Evolutionary conservation across 73 alveolate species (phyloP), one percentile per base, ranked within the genome.

Genomic region (Paramecium biaurelia): DNA sequence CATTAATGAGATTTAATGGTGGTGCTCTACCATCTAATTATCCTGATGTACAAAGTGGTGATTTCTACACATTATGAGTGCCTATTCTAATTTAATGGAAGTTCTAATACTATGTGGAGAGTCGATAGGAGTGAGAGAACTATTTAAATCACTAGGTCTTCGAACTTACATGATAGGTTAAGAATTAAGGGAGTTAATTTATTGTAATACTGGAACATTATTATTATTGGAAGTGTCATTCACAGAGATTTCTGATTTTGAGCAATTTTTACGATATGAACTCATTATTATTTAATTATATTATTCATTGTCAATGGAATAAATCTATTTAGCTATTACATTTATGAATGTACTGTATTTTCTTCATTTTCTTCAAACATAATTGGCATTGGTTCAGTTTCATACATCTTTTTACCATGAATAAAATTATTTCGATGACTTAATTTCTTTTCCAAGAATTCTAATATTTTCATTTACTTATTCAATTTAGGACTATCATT

Each of bases 71-170:
- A 63, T 63, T 26, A 63, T 30, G 49, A 63, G 84, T 63, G 28
- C 84, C 84, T 63, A 63, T 63, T 32, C 84, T 63, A 63, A 63
- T 63, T 63, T 63, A 63, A 63, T 63, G 84, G 41, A 63, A 30
- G 47, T 26, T 30, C 49, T 63, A 63, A 32, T 63, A 63, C 84
- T 63, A 32, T 26, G 53, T 63, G 24, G 24, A 30, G 84, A 63
- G 28, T 63, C 84, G 45, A 30, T 26, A 4, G 41, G 84, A 4
- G 45, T 63, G 9, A 63, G 28, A 30, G 84, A 63, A 63, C 84
- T 32, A 63, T 63, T 63, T 6, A 63, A 26, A 63, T 63, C 84
- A 63, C 49, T 63, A 14, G 84, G 84, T 63, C 84, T 63, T 32
- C 84, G 24, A 63, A 63, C 84, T 63, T 63, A 32, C 84, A 63